Conservation (phyloP, 768 basidiomycete genomes). For the Suillus paluster region DNA sequence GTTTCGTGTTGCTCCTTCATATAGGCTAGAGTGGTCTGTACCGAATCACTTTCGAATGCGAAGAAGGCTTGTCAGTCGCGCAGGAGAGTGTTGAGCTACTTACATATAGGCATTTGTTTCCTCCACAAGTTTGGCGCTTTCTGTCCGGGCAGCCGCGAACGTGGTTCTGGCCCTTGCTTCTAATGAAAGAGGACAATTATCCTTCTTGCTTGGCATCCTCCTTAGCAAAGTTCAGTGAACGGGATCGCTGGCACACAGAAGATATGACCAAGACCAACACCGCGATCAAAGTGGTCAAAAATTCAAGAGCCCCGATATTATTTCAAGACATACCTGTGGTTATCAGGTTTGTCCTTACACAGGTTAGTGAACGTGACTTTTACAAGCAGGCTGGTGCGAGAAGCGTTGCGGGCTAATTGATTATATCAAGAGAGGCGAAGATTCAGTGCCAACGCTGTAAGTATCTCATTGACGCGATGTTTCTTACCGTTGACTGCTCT, state of each 20-base stretch:
- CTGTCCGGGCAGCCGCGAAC: constrained; percentile 21
- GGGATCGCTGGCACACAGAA: neutral
- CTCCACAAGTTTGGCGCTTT: constrained; percentile 13
- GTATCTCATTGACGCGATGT: too few species aligned
- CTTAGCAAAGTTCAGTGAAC: neutral
- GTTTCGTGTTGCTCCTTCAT: constrained; percentile 27
- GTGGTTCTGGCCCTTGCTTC: constrained; percentile 21
- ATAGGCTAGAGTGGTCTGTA: constrained; percentile 22
- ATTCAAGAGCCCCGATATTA: neutral
- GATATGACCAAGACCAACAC: too few species aligned
- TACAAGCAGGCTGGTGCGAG: neutral
- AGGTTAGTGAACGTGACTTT: neutral
- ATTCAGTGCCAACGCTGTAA: neutral
- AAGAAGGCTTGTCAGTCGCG: neutral
- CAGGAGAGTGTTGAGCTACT: constrained; percentile 11
- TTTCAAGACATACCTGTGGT: neutral
- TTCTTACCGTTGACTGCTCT: neutral
- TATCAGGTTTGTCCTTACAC: neutral
- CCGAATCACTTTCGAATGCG: constrained; percentile 21
- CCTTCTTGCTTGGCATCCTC: neutral
- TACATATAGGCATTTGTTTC: constrained; percentile 36
- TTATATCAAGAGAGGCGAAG: neutral
- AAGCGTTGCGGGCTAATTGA: neutral
- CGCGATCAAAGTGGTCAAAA: neutral
- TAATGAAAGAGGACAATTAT: constrained; percentile 13